A percentile compares a stretch with the other conserved stretches of the same genome.
phyloP scores from a whole-genome alignment of 352 stramenopile species.

The Globisporangium nunn region DNA sequence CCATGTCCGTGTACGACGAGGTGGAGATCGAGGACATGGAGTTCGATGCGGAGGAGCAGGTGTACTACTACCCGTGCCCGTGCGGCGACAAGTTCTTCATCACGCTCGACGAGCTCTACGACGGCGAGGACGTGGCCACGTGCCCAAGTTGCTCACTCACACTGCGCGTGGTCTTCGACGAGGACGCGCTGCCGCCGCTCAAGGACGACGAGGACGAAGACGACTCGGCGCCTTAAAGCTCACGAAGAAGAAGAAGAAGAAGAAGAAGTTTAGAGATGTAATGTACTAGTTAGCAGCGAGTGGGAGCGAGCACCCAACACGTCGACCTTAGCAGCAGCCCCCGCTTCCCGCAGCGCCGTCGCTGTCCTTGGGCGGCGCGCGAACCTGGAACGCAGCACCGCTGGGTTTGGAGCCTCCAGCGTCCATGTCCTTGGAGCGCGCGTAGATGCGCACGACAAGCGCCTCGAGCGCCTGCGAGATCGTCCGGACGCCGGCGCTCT shows the following conservation, averaged over 20 bases:
- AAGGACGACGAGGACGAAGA: slow-evolving; percentile 34
- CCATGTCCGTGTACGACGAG: slow-evolving; percentile 95
- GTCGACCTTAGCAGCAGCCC: slow-evolving; percentile 18
- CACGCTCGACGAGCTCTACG: slow-evolving; percentile 78
- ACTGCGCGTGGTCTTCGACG: slow-evolving; percentile 95
- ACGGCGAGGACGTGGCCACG: slow-evolving; percentile 96
- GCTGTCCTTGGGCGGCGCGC: slow-evolving; percentile 7
- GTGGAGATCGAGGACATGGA: slow-evolving; percentile 98
- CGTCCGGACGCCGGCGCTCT: slow-evolving; percentile 28
- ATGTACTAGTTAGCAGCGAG: not conserved
- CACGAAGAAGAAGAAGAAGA: not conserved
- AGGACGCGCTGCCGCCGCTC: slow-evolving; percentile 72
- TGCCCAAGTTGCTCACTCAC: slow-evolving; percentile 95
- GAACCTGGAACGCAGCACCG: slow-evolving; percentile 34
- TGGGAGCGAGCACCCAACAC: not conserved
- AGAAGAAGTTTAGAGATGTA: slow-evolving; percentile 10
- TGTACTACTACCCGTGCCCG: slow-evolving; percentile 97
- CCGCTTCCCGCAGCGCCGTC: slow-evolving; percentile 5
- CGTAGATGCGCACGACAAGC: slow-evolving; percentile 59
- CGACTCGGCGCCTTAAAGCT: not conserved
- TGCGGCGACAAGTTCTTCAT: slow-evolving; percentile 94
- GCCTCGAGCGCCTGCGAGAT: slow-evolving; percentile 55
- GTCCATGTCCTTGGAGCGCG: slow-evolving; percentile 52
- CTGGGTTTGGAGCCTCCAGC: slow-evolving; percentile 42
- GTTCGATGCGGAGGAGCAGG: slow-evolving; percentile 89